Conservation (phyloP, 129 eudicot species). For the Tanacetum coccineum region DNA sequence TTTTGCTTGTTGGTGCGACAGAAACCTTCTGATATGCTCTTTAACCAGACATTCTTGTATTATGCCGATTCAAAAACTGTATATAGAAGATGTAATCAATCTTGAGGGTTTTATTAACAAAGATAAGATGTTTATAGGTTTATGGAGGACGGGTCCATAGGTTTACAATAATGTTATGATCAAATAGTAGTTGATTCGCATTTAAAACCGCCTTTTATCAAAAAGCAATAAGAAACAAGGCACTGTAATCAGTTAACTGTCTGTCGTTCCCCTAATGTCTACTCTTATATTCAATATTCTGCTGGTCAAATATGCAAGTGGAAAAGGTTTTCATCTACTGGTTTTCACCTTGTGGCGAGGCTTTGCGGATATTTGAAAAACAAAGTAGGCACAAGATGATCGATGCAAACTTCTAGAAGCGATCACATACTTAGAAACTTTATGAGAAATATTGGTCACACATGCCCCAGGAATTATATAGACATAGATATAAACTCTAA, state of each 20-base stretch:
- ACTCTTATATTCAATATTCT: too few relatives aligned
- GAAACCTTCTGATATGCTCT: conserved; percentile 4
- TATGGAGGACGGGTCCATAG: neutral
- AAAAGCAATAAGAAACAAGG: too few relatives aligned
- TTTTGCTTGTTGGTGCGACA: conserved; percentile 10
- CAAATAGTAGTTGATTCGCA: neutral
- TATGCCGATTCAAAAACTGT: neutral
- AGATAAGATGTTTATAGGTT: neutral
- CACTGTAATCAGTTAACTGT: too few relatives aligned
- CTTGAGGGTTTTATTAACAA: neutral
- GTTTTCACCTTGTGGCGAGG: too few relatives aligned
- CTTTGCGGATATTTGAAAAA: too few relatives aligned
- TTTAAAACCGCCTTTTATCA: too few relatives aligned
- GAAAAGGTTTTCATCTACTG: too few relatives aligned
- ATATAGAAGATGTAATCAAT: neutral
- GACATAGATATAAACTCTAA: neutral
- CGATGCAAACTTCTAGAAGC: neutral
- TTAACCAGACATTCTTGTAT: neutral
- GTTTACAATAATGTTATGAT: neutral
- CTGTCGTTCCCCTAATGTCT: too few relatives aligned
- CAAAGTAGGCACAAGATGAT: too few relatives aligned
- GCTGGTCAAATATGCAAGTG: too few relatives aligned
- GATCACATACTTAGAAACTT: neutral
- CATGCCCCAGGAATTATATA: neutral
- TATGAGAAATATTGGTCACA: neutral